Evolutionary conservation across 768 basidiomycete genomes (phyloP).

Genomic region (Roridomyces roridus): DNA sequence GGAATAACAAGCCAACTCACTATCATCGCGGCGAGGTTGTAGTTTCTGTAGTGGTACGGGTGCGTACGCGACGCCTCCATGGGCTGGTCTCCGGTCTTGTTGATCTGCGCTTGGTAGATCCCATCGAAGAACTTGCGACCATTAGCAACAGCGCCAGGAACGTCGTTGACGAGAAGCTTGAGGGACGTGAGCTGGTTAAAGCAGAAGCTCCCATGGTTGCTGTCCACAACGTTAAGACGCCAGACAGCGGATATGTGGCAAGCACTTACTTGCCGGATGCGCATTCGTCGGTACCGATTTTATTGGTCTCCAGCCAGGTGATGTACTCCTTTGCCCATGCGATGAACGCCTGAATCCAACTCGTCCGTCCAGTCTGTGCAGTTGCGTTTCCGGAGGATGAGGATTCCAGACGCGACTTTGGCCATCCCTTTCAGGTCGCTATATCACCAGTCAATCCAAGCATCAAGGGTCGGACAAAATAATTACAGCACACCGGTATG

Average conservation of each 20-base stretch:
- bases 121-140: conserved; percentile 58
- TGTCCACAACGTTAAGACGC: conserved; percentile 29
- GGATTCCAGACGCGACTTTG: conserved; percentile 59
- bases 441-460: not conserved
- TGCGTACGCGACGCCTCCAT: conserved; percentile 66
- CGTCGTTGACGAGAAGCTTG: conserved; percentile 59
- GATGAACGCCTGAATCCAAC: conserved; percentile 52
- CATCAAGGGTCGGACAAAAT: conserved; percentile 1
- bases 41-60: conserved; percentile 71
- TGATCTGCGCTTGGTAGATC: conserved; percentile 59
- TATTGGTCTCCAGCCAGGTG: conserved; percentile 57
- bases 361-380: conserved; percentile 61
- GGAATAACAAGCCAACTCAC: conserved; percentile 40
- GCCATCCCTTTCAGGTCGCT: conserved; percentile 66
- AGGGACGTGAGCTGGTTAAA: conserved; percentile 64
- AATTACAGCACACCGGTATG: conserved; percentile 63
- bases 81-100: conserved; percentile 67
- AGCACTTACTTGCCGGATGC: conserved; percentile 53
- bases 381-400: conserved; percentile 56
- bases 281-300: conserved; percentile 53
- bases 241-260: not conserved
- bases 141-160: conserved; percentile 51
- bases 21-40: conserved; percentile 74
- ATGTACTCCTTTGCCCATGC: conserved; percentile 61
- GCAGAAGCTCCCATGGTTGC: conserved; percentile 73